Conservation (phyloP, 345 rosid genomes). For the Populus deltoides region DNA sequence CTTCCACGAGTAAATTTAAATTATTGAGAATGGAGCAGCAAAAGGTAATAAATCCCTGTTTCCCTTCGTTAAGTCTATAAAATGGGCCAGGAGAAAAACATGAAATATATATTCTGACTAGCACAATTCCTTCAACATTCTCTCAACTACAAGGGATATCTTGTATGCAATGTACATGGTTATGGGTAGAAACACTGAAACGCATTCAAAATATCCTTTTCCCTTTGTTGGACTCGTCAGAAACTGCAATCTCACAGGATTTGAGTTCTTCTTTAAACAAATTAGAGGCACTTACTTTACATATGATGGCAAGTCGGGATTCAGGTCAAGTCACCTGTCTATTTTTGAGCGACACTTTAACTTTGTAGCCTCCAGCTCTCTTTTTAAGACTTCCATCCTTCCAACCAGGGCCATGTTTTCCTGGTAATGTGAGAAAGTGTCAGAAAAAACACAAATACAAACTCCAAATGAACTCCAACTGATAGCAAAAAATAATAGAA, state of each 20-base stretch:
- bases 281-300: not conserved
- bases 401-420: conserved; percentile 28
- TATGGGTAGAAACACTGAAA: not conserved
- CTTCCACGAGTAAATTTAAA: not conserved
- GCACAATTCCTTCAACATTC: not conserved
- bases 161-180: not conserved
- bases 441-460: not conserved
- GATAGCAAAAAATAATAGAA: not conserved
- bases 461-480: not conserved
- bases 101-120: not conserved
- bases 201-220: not conserved
- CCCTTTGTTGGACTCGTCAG: not conserved
- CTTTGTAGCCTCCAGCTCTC: conserved; percentile 16
- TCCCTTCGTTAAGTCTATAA: not conserved
- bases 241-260: not conserved
- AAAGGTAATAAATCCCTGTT: not conserved
- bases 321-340: conserved; percentile 6
- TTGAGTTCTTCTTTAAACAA: not conserved
- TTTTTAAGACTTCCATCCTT: conserved; percentile 18
- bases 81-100: not conserved
- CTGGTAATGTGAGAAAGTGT: not conserved
- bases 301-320: not conserved
- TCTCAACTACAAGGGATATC: not conserved
- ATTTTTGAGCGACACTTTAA: conserved; percentile 15
- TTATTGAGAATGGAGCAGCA: not conserved